These are phyloP conservation scores for Gossypium ekmanianum DNA, from an alignment of 345 rosid genomes.

Conservation along the genomic window DNA sequence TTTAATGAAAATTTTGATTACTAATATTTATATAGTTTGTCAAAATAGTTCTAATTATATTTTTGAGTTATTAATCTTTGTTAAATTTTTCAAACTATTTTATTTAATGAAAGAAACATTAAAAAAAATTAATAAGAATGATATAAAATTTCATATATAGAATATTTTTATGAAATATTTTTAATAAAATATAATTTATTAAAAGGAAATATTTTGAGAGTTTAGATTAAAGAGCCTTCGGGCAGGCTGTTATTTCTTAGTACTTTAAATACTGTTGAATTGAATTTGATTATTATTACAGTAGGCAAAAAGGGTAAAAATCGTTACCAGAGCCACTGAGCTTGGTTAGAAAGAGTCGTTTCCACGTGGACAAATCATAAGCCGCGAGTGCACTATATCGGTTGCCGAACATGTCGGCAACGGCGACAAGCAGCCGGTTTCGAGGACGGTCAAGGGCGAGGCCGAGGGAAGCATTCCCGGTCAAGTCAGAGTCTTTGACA, in stretches of 20 bases:
- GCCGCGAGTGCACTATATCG: conserved; percentile 68
- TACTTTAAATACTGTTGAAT: background rate
- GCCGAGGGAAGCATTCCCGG: conserved; percentile 71
- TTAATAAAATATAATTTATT: no score
- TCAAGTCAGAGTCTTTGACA: conserved; percentile 60
- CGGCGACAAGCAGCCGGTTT: conserved; percentile 69
- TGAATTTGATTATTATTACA: background rate
- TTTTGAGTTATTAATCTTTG: no score
- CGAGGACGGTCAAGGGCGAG: conserved; percentile 54
- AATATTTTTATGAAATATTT: no score
- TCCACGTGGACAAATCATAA: conserved; percentile 81
- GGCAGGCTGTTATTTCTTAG: background rate
- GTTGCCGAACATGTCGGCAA: conserved; percentile 54
- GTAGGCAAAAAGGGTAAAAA: background rate
- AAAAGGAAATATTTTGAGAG: no score
- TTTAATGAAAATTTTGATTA: no score
- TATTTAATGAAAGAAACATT: no score
- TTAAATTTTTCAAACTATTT: no score
- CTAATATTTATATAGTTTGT: no score
- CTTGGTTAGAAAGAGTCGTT: conserved; percentile 60
- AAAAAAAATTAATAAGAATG: no score
- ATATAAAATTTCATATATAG: no score
- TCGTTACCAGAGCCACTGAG: conserved; percentile 57
- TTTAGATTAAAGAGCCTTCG: no score
- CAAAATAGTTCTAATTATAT: no score